Evolutionary conservation across 2,329 filamentous ascomycete genomes (phyloP), one percentile per base, ranked within the genome.

Genomic region (Sphaerulina musiva): DNA sequence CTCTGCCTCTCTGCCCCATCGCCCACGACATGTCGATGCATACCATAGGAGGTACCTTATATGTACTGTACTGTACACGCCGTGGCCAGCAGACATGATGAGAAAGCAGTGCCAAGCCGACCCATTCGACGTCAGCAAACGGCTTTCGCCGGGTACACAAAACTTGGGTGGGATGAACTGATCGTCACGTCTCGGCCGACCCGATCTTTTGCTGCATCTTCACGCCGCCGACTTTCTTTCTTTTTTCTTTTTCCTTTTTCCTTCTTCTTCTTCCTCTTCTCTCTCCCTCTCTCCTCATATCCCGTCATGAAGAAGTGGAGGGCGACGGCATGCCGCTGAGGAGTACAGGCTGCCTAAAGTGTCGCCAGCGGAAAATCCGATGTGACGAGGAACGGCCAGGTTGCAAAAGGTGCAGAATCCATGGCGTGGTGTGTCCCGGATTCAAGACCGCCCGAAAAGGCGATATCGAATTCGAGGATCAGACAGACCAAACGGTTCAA

Each of bases 301-400:
- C 34, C 34, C 34, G 12, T 38, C 34, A 38, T n/a, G 12, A n/a
- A 38, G 34, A 4, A 38, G 48, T n/a, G 10, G 32, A 36, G 4
- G 17, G 1, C 11, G 14, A 26, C 2, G 46, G 39, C 10, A 55
- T 36, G 53, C 53, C 53, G 39, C 48, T 52, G 48, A 40, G 53
- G 39, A 67, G 65, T 8, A 55, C 64, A 4, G 65, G 65, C 38
- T 68, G 65, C 53, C 57, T 53, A 20, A 64, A 56, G n/a, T 68
- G 66, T 47, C 60, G 66, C 17, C 59, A 62, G 39, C 59, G 66
- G 17, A 68, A 67, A 54, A 61, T 68, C 49, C 56, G 63, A 32
- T 68, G 66, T 46, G 63, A 66, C 46, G 61, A 64, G 42, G 51
- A 51, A 10, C 54, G 66, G 6, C 66, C 66, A 12, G 49, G 51